Evolutionary conservation across 192 early-diverging fungal genomes (phyloP), one percentile per base, ranked within the genome.

Genomic region (Coemansia javaensis): DNA sequence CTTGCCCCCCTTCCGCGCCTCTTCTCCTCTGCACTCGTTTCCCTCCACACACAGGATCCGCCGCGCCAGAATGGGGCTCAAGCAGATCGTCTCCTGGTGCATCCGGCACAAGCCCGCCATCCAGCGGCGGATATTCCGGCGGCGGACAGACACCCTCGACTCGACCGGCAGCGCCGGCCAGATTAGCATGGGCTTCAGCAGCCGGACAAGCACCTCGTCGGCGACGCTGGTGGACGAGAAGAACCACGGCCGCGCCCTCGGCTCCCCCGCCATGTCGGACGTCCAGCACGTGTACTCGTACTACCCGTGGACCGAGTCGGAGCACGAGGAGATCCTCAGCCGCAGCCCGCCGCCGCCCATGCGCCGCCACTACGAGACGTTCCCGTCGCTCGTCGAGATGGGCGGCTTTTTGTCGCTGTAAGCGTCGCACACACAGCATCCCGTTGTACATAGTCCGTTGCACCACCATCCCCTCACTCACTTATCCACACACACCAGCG

Each of bases 321-420:
- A 71, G 43, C 60, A 63, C 46, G 60, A 71, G 30, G 67, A 53
- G 36, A 63, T 71, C 17, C 43, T 63, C 9, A 52, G 60, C 33
- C 49, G 67, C 18, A 71, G 67, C 23, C 67, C 67, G 14, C 60
- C 67, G 38, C 66, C 66, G 12, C 67, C 61, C 5, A 33, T 42
- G 18, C 50, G 67, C 14, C 67, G 60, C 34, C 67, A 63, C 56
- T 63, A 63, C 40, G 60, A 53, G 20, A 71, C 60, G 16, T 71
- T 71, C 44, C 67, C 67, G 4, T 63, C 60, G 44, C 47, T 71
- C 50, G 67, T 71, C 15, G 67, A 71, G 47, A 71, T 71, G 67
- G 67, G 67, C 22, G 67, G 67, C 36, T 59, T 71, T 18, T 20
- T 71, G 47, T 46, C 57, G 14, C 40, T 68, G 35, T 60, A 43